Evolutionary conservation across 805 yeast genomes (phyloP), one percentile per base, ranked within the genome.

Genomic region (Saccharomyces jurei): DNA sequence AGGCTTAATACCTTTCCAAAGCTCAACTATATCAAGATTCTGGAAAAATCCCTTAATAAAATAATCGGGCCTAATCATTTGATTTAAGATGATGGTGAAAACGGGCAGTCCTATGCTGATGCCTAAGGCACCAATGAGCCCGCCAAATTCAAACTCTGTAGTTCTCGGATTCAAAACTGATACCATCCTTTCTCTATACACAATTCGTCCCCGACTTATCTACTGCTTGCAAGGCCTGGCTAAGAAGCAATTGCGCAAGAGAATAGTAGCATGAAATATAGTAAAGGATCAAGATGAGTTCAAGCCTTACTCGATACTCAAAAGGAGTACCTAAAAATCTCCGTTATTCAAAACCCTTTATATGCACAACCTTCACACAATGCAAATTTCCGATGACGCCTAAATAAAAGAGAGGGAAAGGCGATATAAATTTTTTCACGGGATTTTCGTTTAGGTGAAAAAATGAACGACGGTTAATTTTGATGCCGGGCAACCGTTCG

Each of bases 111-210:
- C 86, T 1, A 81, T 14, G 0, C 92, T 72, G 54, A 92, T 80
- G 3, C 75, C 77, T 1, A 81, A 47, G 0, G 94, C 89, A 4
- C 99, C 99, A 0, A 79, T 68, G 4, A 78, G 70, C 0, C 99
- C 99, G 31, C 79, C 78, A 69, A 92, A 92, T 69, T 92, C 98
- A 56, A 75, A 74, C 49, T 83, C 80, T 3, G 70, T 74, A 0
- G 97, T 89, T 49, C 64, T 68, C 3, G 97, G 97, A 64, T 92
- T 92, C 58, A 85, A 61, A 49, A 49, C 54, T 55, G 61, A 32
- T 6, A 29, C 46, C 58, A 52, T 56, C 22, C 36, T 32, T 29
- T 44, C 41, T 29, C 14, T 36, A 6, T 11, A 9, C 44, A 17
- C 9, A 36, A 17, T 13, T 36, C 25, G 44, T 36, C 4, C 44